Evolutionary conservation across 2,329 filamentous ascomycete species (phyloP), one percentile per base, ranked within the genome.

Genomic region (Xylaria sp.): DNA sequence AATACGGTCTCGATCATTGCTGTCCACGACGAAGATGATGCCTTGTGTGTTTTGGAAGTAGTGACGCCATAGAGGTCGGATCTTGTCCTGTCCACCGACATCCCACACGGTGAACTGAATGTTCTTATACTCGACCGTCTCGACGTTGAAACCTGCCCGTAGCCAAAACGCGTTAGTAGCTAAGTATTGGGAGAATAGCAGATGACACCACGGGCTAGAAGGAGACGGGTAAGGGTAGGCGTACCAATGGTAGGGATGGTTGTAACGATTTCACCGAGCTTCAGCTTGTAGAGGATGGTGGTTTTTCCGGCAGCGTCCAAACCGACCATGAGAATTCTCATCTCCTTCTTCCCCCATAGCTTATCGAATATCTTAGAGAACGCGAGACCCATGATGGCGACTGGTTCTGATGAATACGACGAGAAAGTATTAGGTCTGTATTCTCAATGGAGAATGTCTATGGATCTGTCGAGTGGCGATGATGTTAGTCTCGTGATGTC

Each of bases 51-150:
- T 97, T 86, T 97, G 94, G 91, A 98, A 99, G 88, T 99, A 99
- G 85, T 98, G 96, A 87, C 96, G 94, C 96, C 96, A 99, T 81
- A 99, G 88, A 81, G 96, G 96, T 83, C 96, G 91, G 82, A 99
- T 99, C 93, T 98, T 98, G 91, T 99, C 96, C 88, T 99, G 96
- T 84, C 96, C 96, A 88, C 96, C 96, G 81, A 99, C 96, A 87
- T 98, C 96, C 96, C 96, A 99, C 82, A 99, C 96, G 83, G 95
- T 98, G 89, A 99, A 99, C 83, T 97, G 94, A 80, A 97, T 98
- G 90, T 99, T 99, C 90, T 98, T 98, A 89, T 98, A 98, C 83
- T 97, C 94, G 83, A 99, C 96, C 65, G 96, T 98, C 90, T 99
- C 96, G 83, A 99, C 96, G 87, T 99, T 99, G 91, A 99, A 99